Conservation (phyloP, 164 flowering plant genomes). For the Stephania japonica region DNA sequence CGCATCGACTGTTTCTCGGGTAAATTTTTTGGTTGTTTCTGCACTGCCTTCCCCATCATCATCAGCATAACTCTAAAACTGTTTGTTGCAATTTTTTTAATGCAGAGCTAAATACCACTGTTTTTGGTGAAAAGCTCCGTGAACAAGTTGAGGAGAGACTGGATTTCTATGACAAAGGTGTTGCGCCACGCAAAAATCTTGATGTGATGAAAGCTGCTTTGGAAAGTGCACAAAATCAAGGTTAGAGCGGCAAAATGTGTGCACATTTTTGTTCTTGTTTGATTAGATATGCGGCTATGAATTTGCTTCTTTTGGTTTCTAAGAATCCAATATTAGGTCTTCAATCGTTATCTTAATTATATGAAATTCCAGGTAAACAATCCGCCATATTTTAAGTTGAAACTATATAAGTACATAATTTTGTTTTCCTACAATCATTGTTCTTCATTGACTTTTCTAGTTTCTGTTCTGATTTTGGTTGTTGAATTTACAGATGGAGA, state of each 20-base stretch:
- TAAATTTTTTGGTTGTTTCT: conserved; percentile 13
- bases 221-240: conserved; percentile 38
- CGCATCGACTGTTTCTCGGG: conserved; percentile 95
- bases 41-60: background rate
- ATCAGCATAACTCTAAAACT: background rate
- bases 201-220: conserved; percentile 94
- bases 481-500: conserved; percentile 26
- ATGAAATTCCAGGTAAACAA: background rate
- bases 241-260: conserved; percentile 17
- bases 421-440: background rate
- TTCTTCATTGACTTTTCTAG: background rate
- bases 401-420: background rate
- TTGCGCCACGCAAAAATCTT: conserved; percentile 90
- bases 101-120: conserved; percentile 52
- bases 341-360: no score
- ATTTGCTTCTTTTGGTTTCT: background rate
- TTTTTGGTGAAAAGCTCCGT: conserved; percentile 89
- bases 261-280: background rate
- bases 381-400: background rate
- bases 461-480: background rate
- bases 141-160: conserved; percentile 97
- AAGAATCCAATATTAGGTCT: no score
- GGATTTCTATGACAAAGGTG: conserved; percentile 96
- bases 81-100: background rate
- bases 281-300: background rate